Evolutionary conservation across 352 stramenopile species (phyloP), one percentile per base, ranked within the genome.

Genomic region (Phytophthora kernoviae): DNA sequence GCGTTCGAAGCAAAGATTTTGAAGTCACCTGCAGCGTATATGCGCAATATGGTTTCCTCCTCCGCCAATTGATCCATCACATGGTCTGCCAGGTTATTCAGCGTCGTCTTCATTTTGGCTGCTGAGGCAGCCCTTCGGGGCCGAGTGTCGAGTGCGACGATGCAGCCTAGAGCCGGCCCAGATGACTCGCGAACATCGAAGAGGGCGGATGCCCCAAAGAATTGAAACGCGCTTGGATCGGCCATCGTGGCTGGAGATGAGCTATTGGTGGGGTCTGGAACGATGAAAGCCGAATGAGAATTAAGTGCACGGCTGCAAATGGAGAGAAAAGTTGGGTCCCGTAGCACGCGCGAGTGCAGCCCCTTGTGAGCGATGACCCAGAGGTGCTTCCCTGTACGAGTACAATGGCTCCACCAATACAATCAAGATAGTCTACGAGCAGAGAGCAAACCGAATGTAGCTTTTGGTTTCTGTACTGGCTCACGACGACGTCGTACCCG

Each of bases 401-500:
- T 20, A 88, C 82, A 48, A 92, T 81, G 12, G 82, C 80, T 18
- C 78, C 73, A 7, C 82, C 79, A 6, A 78, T 72, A 60, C 80
- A 90, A 42, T 92, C 82, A 18, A 92, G 77, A 54, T 89, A 92
- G 39, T 92, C 78, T 6, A 79, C 51, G 1, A 92, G 55, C 26
- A 92, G 46, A 1, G 78, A 84, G 61, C 80, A 92, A 4, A 90
- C 78, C 0, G 78, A 90, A 47, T 87, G 75, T n/a, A 92, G 72
- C 50, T 87, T 88, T 49, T 79, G 63, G 60, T 85, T 87, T 49
- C 75, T 74, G 32, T 84, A 85, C 57, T 92, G 82, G 53, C 80
- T 92, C 40, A 89, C 79, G 54, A 85, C 83, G 22, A 91, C 82
- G 17, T 83, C 74, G 56, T 79, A 85, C 32, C 81, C 63, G 1